A percentile compares a stretch with the other conserved stretches of the same genome.
phyloP scores from a whole-genome alignment of 23 red algal genomes.

The Gracilaria caudata region DNA sequence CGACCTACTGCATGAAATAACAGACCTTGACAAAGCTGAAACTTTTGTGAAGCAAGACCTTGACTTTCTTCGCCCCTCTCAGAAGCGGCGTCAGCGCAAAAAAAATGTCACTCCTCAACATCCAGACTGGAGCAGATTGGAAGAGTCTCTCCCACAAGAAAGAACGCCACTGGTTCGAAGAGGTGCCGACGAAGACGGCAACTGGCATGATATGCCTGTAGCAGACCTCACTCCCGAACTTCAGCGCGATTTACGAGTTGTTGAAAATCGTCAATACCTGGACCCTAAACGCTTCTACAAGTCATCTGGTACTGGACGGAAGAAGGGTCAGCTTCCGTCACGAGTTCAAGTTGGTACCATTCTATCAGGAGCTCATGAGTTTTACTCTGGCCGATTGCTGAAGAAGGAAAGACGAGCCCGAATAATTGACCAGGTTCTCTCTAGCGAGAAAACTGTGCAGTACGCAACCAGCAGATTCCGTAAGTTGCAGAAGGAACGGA shows the following conservation, averaged over 20 bases:
- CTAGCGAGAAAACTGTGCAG: constrained; percentile 25
- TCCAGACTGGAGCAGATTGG: constrained; percentile 5
- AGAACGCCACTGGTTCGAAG: neutral
- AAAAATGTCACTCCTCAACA: no score
- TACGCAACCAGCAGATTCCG: constrained; percentile 41
- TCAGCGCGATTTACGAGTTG: constrained; percentile 57
- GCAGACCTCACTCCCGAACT: constrained; percentile 43
- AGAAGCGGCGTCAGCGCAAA: neutral
- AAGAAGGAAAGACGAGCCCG: constrained; percentile 45
- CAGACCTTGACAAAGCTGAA: constrained; percentile 5
- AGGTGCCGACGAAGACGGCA: neutral
- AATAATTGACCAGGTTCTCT: constrained; percentile 59
- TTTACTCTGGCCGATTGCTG: constrained; percentile 66
- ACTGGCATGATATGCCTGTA: constrained; percentile 75
- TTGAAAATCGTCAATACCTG: constrained; percentile 64
- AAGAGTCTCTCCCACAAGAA: neutral
- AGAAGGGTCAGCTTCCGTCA: constrained; percentile 54
- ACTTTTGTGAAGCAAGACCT: constrained; percentile 25
- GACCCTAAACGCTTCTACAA: constrained; percentile 87
- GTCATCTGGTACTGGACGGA: constrained; percentile 55
- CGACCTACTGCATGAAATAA: neutral
- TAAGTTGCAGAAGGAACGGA: constrained; percentile 17
- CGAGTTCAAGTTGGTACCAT: constrained; percentile 73
- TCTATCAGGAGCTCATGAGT: constrained; percentile 64
- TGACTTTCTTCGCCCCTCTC: constrained; percentile 4